phyloP scores from a whole-genome alignment of 306 rosid species.

The Mimosa pudica region DNA sequence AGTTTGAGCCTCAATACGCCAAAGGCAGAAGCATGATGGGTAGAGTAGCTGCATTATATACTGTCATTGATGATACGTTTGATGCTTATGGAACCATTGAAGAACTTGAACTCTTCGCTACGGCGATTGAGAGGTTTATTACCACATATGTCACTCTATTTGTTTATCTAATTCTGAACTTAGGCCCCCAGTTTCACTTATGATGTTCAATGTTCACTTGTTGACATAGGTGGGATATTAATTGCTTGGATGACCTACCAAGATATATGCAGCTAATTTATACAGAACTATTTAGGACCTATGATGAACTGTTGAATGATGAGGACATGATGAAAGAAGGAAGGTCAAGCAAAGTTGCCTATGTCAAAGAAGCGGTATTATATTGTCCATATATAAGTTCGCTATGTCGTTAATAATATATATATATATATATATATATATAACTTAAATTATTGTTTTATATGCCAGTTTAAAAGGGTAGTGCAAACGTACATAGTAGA shows the following conservation, averaged over 20 bases:
- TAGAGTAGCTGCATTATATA: not conserved
- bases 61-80: conserved; percentile 42
- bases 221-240: conserved; percentile 9
- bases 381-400: not conserved
- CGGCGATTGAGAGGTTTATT: conserved; percentile 44
- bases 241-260: not conserved
- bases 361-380: conserved; percentile 37
- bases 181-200: no score
- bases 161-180: not conserved
- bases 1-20: not conserved
- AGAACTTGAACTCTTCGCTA: conserved; percentile 17
- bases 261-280: conserved; percentile 1
- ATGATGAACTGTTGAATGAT: conserved; percentile 27
- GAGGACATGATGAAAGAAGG: not conserved
- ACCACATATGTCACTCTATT: no score
- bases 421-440: not conserved
- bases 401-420: not conserved
- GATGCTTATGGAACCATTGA: conserved; percentile 49
- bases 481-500: not conserved
- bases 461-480: not conserved
- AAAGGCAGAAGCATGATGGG: not conserved
- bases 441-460: not conserved
- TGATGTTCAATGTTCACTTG: not conserved
- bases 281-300: conserved; percentile 5
- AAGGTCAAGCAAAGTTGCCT: conserved; percentile 10